These are phyloP conservation scores for Backusella macrospora DNA, from an alignment of 192 early-diverging fungal species.

Conservation along the genomic window DNA sequence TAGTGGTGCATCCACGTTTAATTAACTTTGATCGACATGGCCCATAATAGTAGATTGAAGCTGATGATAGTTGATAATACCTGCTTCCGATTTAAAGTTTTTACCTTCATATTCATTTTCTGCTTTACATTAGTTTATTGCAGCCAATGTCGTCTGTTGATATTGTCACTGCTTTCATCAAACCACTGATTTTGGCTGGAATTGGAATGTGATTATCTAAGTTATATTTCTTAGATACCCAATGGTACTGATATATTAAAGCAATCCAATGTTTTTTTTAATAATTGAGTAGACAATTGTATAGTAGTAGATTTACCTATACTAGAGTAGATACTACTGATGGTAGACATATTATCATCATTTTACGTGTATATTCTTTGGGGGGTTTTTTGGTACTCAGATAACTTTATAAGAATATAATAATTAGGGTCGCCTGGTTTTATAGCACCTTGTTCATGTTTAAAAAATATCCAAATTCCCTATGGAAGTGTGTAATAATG, in stretches of 20 bases:
- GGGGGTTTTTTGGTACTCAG: slow-evolving; percentile 36
- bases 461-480: slow-evolving; percentile 65
- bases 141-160: slow-evolving; percentile 55
- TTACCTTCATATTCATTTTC: slow-evolving; percentile 62
- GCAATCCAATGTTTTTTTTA: slow-evolving; percentile 70
- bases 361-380: slow-evolving; percentile 36
- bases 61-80: slow-evolving; percentile 93
- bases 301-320: slow-evolving; percentile 8
- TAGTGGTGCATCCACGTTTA: slow-evolving; percentile 81
- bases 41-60: slow-evolving; percentile 79
- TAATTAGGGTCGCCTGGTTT: slow-evolving; percentile 24
- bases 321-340: neutral
- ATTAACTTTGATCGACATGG: slow-evolving; percentile 91
- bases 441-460: slow-evolving; percentile 34
- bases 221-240: slow-evolving; percentile 80
- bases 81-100: slow-evolving; percentile 78
- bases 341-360: slow-evolving; percentile 16
- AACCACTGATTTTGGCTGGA: slow-evolving; percentile 60
- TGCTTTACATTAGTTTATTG: neutral
- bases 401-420: slow-evolving; percentile 38
- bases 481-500: slow-evolving; percentile 69
- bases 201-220: slow-evolving; percentile 67
- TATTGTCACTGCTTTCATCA: slow-evolving; percentile 69
- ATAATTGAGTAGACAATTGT: slow-evolving; percentile 44
- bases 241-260: slow-evolving; percentile 78